Base-by-base conservation (phyloP, 1,284 basidiomycete species). In the Ustilago nuda region DNA sequence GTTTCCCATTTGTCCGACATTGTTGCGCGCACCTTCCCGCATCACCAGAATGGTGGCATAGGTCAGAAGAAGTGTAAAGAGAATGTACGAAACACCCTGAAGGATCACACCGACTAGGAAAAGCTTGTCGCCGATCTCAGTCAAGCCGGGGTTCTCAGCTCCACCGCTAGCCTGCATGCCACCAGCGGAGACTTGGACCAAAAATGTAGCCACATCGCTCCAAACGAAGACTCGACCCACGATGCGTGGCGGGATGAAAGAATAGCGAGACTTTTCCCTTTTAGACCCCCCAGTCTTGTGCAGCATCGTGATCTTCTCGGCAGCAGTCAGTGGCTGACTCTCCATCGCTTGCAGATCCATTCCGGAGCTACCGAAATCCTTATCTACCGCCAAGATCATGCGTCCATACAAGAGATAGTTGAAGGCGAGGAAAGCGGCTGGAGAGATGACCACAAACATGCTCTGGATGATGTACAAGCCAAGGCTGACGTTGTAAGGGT, bases 221-320 rank as follows among this genome's bases (percentile, higher is more conserved):
- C 75, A 78, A 7, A 84, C 76, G 48, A 85, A 84, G 43, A 85
- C 62, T 48, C 74, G 72, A 8, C 72, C 75, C 23, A 80, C 74
- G 52, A 78, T 72, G 17, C 68, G 71, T 11, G 79, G 74, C 4
- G 71, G 79, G 37, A 82, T 68, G 27, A 79, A 72, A 5, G 73
- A 76, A 43, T 70, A 74, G 30, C 62, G 59, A 0, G 72, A 74
- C 56, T 68, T 68, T 39, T 69, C 69, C 45, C 43, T 60, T 61
- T 68, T 73, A 45, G 59, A 60, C 15, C 70, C 61, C 8, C 66
- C 66, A 4, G 66, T 53, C 48, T 76, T 72, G 59, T 72, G 52
- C 6, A 72, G 51, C 65, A 67, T 63, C 19, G 61, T 72, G 41
- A 72, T 51, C 52, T 59, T 65, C 41, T 73, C 58, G 15, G 33